A percentile compares a stretch with the other conserved stretches of the same genome.
phyloP scores from a whole-genome alignment of 306 rosid genomes.

The Quercus glauca region DNA sequence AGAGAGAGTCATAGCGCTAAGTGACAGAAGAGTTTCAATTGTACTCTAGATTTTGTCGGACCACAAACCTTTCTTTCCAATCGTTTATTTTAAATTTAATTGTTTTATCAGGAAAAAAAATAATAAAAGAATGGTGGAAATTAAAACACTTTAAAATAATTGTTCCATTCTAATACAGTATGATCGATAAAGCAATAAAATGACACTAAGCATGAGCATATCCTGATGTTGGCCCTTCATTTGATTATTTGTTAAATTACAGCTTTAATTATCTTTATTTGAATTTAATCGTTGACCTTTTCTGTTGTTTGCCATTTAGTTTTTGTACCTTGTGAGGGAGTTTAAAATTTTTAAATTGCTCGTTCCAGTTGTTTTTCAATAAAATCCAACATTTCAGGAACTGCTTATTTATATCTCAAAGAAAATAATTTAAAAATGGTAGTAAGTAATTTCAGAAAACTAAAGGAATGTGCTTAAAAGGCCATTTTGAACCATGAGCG shows the following conservation, averaged over 20 bases:
- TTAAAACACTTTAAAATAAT: too few species aligned
- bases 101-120: too few species aligned
- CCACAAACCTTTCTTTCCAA: neutral
- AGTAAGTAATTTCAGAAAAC: neutral
- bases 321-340: neutral
- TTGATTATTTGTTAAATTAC: too few species aligned
- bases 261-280: neutral
- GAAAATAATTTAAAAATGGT: neutral
- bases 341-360: neutral
- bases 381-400: neutral
- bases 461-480: neutral
- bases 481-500: too few species aligned
- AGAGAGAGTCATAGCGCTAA: too few species aligned
- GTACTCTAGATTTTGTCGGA: neutral
- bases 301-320: neutral
- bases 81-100: too few species aligned
- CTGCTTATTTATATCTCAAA: conserved; percentile 3
- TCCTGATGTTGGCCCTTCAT: neutral
- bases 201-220: neutral
- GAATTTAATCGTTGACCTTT: neutral
- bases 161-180: neutral
- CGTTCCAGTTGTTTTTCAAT: too few species aligned
- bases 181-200: neutral
- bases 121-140: too few species aligned
- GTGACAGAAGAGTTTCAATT: too few species aligned